Conservation (phyloP, 257 asterid species). For the Solanum megistacrolobum region DNA sequence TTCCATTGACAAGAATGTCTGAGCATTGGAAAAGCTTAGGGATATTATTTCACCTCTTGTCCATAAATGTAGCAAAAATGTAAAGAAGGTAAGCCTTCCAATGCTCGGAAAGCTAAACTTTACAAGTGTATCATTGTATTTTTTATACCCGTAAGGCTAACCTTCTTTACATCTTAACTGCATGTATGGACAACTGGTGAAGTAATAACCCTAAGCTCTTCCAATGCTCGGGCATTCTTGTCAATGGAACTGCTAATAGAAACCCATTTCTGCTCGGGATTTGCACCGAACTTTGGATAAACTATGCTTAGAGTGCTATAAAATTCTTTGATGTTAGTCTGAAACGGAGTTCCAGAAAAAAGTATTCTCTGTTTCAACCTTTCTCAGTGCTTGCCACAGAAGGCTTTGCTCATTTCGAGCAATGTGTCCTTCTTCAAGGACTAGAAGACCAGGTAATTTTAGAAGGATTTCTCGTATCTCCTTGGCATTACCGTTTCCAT, state of each 20-base stretch:
- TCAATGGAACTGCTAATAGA: constrained; percentile 24
- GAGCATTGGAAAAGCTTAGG: too few relatives aligned
- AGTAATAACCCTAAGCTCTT: constrained; percentile 32
- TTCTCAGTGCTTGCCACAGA: constrained; percentile 40
- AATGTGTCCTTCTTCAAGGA: constrained; percentile 74
- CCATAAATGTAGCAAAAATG: too few relatives aligned
- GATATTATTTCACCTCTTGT: too few relatives aligned
- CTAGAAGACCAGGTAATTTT: constrained; percentile 37
- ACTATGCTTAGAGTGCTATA: constrained; percentile 12
- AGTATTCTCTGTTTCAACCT: constrained; percentile 34
- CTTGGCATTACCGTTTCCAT: background rate
- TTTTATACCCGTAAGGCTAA: constrained; percentile 48
- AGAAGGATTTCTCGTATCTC: constrained; percentile 31
- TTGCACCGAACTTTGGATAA: constrained; percentile 3
- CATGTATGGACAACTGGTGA: constrained; percentile 51
- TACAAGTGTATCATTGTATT: constrained; percentile 26
- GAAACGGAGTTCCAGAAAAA: constrained; percentile 75
- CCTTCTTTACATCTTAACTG: constrained; percentile 31
- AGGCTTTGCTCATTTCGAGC: constrained; percentile 41
- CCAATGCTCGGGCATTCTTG: constrained; percentile 12
- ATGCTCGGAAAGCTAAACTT: constrained; percentile 45
- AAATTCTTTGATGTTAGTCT: constrained; percentile 55
- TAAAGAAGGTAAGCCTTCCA: too few relatives aligned
- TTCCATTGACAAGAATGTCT: too few relatives aligned
- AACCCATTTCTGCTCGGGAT: constrained; percentile 16